A percentile compares a stretch with the other conserved stretches of the same genome.
Conservation (phyloP, 169 alveolate species). For the Plasmodium malariae region DNA sequence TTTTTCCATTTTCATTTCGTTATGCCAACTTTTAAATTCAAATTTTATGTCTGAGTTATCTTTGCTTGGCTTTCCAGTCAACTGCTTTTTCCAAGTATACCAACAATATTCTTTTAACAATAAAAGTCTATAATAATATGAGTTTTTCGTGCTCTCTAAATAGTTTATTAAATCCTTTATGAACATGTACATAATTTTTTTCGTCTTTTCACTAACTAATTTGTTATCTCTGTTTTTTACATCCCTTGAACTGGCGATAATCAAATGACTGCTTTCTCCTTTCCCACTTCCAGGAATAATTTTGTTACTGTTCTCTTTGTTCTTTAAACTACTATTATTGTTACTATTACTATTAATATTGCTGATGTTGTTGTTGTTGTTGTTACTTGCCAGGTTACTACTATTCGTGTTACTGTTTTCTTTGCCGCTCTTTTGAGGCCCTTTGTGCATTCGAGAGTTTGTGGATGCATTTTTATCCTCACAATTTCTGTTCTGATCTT, state of each 20-base stretch:
- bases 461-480: background rate
- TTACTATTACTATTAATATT: background rate
- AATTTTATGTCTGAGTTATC: slow-evolving; percentile 9
- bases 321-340: background rate
- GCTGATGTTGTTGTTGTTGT: background rate
- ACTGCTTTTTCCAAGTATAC: slow-evolving; percentile 57
- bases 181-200: slow-evolving; percentile 16
- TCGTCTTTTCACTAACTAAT: slow-evolving; percentile 7
- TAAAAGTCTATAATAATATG: background rate
- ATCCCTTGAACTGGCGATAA: background rate
- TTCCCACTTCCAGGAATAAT: background rate
- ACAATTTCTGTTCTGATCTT: background rate
- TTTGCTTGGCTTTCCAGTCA: background rate
- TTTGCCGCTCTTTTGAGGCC: background rate
- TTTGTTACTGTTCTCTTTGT: background rate
- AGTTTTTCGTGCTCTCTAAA: background rate
- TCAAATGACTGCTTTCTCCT: too few species aligned
- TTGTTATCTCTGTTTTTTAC: background rate
- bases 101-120: slow-evolving; percentile 34
- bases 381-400: background rate
- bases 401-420: background rate
- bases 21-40: slow-evolving; percentile 8
- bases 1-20: background rate
- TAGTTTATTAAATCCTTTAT: slow-evolving; percentile 28
- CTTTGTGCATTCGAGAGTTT: background rate